Evolutionary conservation across 768 basidiomycete species (phyloP), one percentile per base, ranked within the genome.

Genomic region (Podaxis pistillaris): DNA sequence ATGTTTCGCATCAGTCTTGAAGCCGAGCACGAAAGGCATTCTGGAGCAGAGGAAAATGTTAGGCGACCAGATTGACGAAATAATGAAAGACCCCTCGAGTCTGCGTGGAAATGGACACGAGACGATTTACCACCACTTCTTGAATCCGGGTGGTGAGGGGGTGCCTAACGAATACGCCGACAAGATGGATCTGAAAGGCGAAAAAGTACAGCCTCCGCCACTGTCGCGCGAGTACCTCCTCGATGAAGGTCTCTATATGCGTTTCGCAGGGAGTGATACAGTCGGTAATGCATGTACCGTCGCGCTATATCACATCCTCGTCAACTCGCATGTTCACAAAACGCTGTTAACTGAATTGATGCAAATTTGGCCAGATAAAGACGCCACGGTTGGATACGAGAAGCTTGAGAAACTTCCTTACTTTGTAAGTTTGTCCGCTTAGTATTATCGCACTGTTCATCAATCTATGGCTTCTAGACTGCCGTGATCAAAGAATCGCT

Each of bases 401-500:
- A 72, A 60, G 6, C 66, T 82, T 49, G 81, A 83, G 64, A 79
- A 76, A 63, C 51, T 83, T 24, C 77, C 81, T 24, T 83, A 81
- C 65, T 71, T 83, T 13, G 80, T 81, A 60, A 66, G 79, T 17
- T 50, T 6, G 26, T 56, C 46, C 57, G 30, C 49, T 62, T 58
- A 55, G 24, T 19, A 53, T 52, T 30, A n/a, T 22, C 28, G 53
- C 28, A 58, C 17, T 53, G 2, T 19, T 28, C 4, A 12, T 38
- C 64, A n/a, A 55, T 36, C 44, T 58, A 37, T 26, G 41, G 11
- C 40, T 47, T 51, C 19, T 49, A 83, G 81, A 79, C 77, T 1
- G 80, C 79, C 13, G 78, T 82, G 26, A 73, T 82, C 40, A 82
- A 82, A 63, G 82, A 83, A 67, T 74, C 79, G 0, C 72, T 82